Evolutionary conservation across 2,329 filamentous ascomycete genomes (phyloP).

Genomic region (Exophiala aquamarina): DNA sequence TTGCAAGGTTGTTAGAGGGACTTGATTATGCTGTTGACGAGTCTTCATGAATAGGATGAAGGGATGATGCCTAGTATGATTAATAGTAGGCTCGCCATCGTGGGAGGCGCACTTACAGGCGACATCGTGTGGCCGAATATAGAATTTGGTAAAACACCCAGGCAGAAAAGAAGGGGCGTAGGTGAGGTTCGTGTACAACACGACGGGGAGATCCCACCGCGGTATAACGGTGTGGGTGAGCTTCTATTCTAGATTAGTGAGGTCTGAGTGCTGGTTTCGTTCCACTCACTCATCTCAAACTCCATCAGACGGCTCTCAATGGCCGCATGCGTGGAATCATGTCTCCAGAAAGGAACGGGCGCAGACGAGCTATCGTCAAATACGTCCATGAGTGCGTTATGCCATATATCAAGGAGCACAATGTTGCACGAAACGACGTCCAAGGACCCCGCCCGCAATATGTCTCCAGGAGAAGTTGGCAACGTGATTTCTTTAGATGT

Average conservation of each 20-base stretch:
- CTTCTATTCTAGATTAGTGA: neutral
- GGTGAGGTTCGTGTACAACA: slow-evolving; percentile 27
- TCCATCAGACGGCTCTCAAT: slow-evolving; percentile 2
- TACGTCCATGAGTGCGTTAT: neutral
- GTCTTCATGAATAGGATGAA: slow-evolving; percentile 33
- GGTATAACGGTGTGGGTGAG: slow-evolving; percentile 29
- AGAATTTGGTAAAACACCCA: slow-evolving; percentile 33
- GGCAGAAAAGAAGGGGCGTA: slow-evolving; percentile 27
- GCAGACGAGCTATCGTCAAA: neutral
- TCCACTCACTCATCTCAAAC: slow-evolving; percentile 6
- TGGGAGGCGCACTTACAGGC: slow-evolving; percentile 29
- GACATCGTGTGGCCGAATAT: slow-evolving; percentile 2
- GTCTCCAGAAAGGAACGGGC: slow-evolving; percentile 3
- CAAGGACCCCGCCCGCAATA: neutral
- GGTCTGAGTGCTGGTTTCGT: neutral
- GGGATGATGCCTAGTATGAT: slow-evolving; percentile 28
- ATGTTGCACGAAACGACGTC: neutral
- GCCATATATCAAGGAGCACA: slow-evolving; percentile 2
- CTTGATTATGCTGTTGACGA: slow-evolving; percentile 27
- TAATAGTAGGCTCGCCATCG: neutral
- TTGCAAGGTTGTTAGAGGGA: slow-evolving; percentile 31
- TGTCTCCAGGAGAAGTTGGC: slow-evolving; percentile 1
- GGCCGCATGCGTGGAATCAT: slow-evolving; percentile 1
- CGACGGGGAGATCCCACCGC: slow-evolving; percentile 30
- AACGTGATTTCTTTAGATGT: slow-evolving; percentile 1